Evolutionary conservation across 495 filamentous ascomycete species (phyloP).

Genomic region (Immersiella caudata): DNA sequence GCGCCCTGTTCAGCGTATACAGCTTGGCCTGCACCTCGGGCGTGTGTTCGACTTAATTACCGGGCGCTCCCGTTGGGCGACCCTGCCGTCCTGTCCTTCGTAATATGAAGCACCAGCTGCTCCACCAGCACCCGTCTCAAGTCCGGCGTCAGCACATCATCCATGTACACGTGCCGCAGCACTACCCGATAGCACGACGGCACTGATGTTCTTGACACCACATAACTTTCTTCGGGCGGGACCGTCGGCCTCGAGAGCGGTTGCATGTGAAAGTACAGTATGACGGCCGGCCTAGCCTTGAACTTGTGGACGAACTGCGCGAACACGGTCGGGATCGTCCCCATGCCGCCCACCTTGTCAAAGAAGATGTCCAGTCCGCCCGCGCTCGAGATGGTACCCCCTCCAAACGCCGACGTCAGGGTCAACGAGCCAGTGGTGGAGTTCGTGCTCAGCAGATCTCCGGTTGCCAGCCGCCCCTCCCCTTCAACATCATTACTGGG

Average conservation of each 20-base stretch:
- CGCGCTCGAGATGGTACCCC: constrained; percentile 40
- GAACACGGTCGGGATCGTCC: constrained; percentile 55
- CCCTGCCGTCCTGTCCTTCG: constrained; percentile 41
- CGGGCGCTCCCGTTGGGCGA: constrained; percentile 26
- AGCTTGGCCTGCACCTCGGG: constrained; percentile 42
- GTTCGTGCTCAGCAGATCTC: constrained; percentile 17
- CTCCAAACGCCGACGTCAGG: constrained; percentile 44
- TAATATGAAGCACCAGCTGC: constrained; percentile 44
- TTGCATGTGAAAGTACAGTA: constrained; percentile 61
- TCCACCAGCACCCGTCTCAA: constrained; percentile 58
- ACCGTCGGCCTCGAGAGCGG: constrained; percentile 53
- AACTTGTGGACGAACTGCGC: constrained; percentile 63
- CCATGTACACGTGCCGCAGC: constrained; percentile 66
- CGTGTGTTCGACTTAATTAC: constrained; percentile 29
- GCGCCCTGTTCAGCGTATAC: constrained; percentile 53
- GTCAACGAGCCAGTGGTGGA: background rate
- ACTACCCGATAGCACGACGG: constrained; percentile 64
- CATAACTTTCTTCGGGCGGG: constrained; percentile 39
- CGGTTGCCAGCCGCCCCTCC: constrained; percentile 31
- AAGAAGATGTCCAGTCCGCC: constrained; percentile 64
- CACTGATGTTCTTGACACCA: constrained; percentile 43
- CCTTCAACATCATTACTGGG: too few relatives aligned
- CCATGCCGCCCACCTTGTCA: constrained; percentile 55
- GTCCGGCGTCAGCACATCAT: constrained; percentile 60
- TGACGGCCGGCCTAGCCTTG: constrained; percentile 54